Evolutionary conservation across 2,329 filamentous ascomycete species (phyloP).

Genomic region (Pleomassaria siparia): DNA sequence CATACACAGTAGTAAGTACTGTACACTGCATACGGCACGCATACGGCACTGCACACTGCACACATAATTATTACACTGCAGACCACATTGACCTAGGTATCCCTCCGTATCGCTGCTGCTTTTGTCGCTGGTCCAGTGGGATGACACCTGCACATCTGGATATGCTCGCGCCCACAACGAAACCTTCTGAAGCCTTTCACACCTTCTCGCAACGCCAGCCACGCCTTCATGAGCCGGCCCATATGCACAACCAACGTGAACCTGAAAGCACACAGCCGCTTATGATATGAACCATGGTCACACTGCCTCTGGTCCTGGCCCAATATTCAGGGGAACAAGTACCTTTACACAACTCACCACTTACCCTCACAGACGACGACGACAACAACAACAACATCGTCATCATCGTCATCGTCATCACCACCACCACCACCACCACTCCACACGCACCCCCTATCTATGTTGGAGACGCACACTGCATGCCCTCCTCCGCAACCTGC

Average conservation of each 20-base stretch:
- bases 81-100: no score
- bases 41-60: neutral
- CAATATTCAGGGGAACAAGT: constrained; percentile 5
- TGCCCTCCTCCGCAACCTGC: neutral
- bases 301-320: neutral
- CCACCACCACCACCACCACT: neutral
- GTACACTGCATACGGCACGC: neutral
- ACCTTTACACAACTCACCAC: neutral
- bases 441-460: neutral
- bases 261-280: constrained; percentile 13
- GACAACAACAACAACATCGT: no score
- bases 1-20: no score
- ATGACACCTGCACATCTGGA: no score
- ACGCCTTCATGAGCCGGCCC: no score
- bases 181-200: no score
- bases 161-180: no score
- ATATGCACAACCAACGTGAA: no score
- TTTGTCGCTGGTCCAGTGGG: no score
- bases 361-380: neutral
- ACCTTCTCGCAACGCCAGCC: no score
- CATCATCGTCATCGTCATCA: neutral
- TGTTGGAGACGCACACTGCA: neutral
- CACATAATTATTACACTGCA: no score
- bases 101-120: no score
- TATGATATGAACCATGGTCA: constrained; percentile 1